Conservation (phyloP, 257 asterid genomes). For the Ocimum tenuiflorum region DNA sequence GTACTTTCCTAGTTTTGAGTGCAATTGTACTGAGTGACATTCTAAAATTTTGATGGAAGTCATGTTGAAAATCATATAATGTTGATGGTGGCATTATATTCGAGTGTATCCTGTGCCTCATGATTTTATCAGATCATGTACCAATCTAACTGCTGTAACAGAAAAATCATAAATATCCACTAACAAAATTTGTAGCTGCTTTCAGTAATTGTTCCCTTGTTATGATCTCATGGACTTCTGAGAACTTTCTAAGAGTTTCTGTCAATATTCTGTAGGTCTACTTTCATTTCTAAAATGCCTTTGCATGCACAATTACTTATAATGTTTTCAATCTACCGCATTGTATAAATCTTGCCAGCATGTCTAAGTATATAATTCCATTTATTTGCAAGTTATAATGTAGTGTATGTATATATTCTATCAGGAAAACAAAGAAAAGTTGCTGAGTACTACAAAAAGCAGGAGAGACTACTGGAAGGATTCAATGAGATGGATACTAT, state of each 20-base stretch:
- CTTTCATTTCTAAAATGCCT: not conserved
- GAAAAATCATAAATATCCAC: not conserved
- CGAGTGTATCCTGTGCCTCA: not conserved
- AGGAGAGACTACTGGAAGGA: conserved; percentile 69
- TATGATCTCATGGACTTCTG: not conserved
- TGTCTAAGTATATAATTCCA: not conserved
- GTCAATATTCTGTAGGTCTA: not conserved
- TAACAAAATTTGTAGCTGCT: not conserved
- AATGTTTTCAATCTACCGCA: not conserved
- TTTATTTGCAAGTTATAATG: not conserved
- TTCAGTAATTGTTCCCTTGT: not conserved
- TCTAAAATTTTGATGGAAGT: not conserved
- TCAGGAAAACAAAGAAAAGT: conserved; percentile 60
- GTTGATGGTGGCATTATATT: not conserved
- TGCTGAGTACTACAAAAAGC: conserved; percentile 76
- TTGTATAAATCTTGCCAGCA: not conserved
- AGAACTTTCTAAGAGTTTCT: not conserved
- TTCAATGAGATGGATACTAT: conserved; percentile 80
- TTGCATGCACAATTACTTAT: not conserved
- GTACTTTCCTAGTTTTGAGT: not conserved
- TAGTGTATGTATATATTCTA: not conserved
- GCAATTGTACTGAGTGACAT: not conserved
- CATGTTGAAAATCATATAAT: not conserved
- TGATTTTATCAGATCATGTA: not conserved
- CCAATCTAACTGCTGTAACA: not conserved